Percentiles rank a stretch among this genome's conserved stretches.
Evolutionary conservation across 2,329 filamentous ascomycete species (phyloP).

Genomic region (Furcasterigmium sp.): DNA sequence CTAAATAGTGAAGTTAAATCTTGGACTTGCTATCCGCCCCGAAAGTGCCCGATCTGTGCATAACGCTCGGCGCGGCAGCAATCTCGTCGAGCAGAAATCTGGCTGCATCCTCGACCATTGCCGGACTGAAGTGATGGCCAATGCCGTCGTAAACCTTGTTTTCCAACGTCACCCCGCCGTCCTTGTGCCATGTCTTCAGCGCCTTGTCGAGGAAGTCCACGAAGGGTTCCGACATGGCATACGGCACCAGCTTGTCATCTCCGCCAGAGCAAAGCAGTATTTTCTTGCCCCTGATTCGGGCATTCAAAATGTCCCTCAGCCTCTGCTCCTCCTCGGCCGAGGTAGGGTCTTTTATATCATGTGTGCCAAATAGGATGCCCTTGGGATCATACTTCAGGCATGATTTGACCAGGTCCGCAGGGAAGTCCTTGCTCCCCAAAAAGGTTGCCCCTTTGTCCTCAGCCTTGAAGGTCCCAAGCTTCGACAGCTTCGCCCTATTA

Average conservation of each 20-base stretch:
- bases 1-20: conserved; percentile 20
- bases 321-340: conserved; percentile 34
- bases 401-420: conserved; percentile 56
- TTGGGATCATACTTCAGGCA: conserved; percentile 69
- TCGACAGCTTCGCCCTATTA: conserved; percentile 70
- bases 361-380: conserved; percentile 61
- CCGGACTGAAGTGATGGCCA: conserved; percentile 62
- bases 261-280: conserved; percentile 61
- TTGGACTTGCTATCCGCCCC: conserved; percentile 18
- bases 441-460: conserved; percentile 57
- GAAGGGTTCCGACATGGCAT: conserved; percentile 54
- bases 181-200: conserved; percentile 44
- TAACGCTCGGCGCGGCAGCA: conserved; percentile 18
- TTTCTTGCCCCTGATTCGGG: conserved; percentile 53
- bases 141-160: conserved; percentile 64
- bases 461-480: conserved; percentile 54
- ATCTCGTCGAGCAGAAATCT: conserved; percentile 53
- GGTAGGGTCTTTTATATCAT: conserved; percentile 2
- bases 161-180: conserved; percentile 51
- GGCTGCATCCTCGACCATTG: conserved; percentile 63
- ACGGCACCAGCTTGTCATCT: conserved; percentile 69
- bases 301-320: conserved; percentile 39
- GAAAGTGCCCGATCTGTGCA: background rate
- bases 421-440: conserved; percentile 74
- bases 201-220: conserved; percentile 56